phyloP scores from a whole-genome alignment of 495 filamentous ascomycete species.

The Chaetomium fimeti region DNA sequence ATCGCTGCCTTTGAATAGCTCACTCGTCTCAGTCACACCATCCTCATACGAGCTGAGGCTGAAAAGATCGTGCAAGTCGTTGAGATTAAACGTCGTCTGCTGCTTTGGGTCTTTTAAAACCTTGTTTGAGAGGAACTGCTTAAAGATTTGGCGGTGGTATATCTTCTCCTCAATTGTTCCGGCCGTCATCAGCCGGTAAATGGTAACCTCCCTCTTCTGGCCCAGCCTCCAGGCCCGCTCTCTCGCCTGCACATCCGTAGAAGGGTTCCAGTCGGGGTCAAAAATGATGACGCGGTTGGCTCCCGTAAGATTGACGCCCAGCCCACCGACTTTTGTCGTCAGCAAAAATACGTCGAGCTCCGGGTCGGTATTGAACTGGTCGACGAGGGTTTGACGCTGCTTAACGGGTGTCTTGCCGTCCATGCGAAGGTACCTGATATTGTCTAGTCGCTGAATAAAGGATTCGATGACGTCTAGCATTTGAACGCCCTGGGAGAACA shows the following conservation, averaged over 20 bases:
- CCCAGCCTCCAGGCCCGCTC: conserved; percentile 95
- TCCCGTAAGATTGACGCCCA: conserved; percentile 91
- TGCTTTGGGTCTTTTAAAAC: conserved; percentile 90
- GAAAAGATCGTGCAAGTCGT: conserved; percentile 88
- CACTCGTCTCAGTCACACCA: conserved; percentile 74
- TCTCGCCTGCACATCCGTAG: conserved; percentile 89
- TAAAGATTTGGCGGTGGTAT: conserved; percentile 96
- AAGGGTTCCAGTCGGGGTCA: conserved; percentile 97
- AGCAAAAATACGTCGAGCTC: conserved; percentile 84
- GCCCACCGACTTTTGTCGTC: conserved; percentile 90
- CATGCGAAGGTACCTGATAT: conserved; percentile 83
- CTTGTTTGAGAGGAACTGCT: conserved; percentile 93
- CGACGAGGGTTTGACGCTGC: conserved; percentile 76
- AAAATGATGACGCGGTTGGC: conserved; percentile 96
- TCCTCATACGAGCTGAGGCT: conserved; percentile 68
- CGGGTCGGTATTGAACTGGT: conserved; percentile 82
- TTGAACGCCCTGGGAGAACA: conserved; percentile 87
- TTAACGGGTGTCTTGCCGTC: conserved; percentile 86
- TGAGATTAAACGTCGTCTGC: conserved; percentile 76
- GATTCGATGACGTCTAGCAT: conserved; percentile 92
- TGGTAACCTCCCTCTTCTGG: conserved; percentile 88
- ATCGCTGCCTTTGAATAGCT: conserved; percentile 79
- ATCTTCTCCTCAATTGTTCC: conserved; percentile 99
- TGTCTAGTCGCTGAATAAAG: conserved; percentile 63
- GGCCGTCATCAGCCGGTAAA: conserved; percentile 94